phyloP scores from a whole-genome alignment of 257 asterid genomes.

The Plectranthus barbatus region DNA sequence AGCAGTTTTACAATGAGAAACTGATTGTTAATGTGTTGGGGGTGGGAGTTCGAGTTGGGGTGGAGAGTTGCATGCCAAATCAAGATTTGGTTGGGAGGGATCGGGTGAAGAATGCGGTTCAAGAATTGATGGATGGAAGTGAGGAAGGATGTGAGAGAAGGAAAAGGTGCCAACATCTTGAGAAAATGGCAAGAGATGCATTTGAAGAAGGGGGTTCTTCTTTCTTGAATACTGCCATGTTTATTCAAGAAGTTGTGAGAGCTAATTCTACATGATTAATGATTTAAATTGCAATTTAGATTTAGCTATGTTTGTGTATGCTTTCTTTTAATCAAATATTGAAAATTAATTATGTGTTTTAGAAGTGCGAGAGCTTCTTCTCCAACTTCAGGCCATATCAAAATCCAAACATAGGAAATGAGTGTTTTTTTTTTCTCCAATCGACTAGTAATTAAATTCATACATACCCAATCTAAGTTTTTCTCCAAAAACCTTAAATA shows the following conservation, averaged over 20 bases:
- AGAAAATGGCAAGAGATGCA: conserved; percentile 15
- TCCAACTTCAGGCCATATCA: too few species aligned
- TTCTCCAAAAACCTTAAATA: too few species aligned
- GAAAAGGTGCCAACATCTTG: conserved; percentile 1
- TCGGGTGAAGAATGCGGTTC: neutral
- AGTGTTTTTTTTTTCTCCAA: too few species aligned
- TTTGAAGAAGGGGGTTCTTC: conserved; percentile 29
- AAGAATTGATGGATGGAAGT: conserved; percentile 17
- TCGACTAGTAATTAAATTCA: too few species aligned
- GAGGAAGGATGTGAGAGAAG: conserved; percentile 17
- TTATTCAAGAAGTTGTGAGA: conserved; percentile 18
- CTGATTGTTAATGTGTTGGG: conserved; percentile 18
- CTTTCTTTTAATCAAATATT: too few species aligned
- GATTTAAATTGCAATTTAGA: too few species aligned
- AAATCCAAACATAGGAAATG: too few species aligned
- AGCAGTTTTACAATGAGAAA: conserved; percentile 31
- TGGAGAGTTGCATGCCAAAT: neutral
- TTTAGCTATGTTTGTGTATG: too few species aligned
- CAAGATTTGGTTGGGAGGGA: conserved; percentile 13
- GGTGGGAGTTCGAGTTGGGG: conserved; percentile 26
- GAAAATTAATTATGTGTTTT: too few species aligned
- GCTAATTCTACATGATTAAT: too few species aligned
- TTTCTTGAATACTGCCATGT: conserved; percentile 6
- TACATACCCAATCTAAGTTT: too few species aligned
- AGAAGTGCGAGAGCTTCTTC: too few species aligned